A percentile compares a stretch with the other conserved stretches of the same genome.
Evolutionary conservation across 1,284 basidiomycete genomes (phyloP).

Genomic region (Grifola frondosa): DNA sequence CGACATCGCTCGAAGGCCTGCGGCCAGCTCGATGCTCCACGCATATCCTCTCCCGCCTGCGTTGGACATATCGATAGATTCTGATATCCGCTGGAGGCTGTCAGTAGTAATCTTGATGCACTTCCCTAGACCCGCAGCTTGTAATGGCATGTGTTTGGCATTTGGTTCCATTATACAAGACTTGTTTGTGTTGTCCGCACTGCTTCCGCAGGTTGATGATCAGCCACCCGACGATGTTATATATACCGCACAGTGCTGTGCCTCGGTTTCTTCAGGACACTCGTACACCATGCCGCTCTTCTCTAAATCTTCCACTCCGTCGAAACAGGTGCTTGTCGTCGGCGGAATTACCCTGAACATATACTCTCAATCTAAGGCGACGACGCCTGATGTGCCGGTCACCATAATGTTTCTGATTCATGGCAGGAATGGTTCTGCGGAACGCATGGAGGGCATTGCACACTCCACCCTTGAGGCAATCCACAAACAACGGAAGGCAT

Average conservation of each 20-base stretch:
- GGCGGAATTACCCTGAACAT: constrained; percentile 47
- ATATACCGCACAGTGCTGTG: background rate
- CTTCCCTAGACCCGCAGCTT: constrained; percentile 20
- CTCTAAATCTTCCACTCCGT: constrained; percentile 6
- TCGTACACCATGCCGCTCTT: background rate
- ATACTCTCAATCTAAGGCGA: constrained; percentile 32
- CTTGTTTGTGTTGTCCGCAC: background rate
- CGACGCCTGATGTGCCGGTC: constrained; percentile 33
- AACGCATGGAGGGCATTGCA: constrained; percentile 30
- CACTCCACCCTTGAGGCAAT: constrained; percentile 27
- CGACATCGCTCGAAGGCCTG: constrained; percentile 1
- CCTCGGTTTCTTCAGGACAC: background rate
- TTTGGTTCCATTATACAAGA: background rate
- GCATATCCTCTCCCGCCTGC: constrained; percentile 2
- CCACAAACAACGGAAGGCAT: constrained; percentile 24
- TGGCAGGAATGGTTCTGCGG: constrained; percentile 43
- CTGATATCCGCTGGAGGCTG: constrained; percentile 11
- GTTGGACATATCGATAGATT: constrained; percentile 16
- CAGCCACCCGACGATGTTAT: background rate
- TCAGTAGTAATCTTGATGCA: constrained; percentile 21
- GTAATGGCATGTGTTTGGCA: constrained; percentile 17
- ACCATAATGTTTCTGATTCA: constrained; percentile 63
- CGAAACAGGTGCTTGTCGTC: constrained; percentile 36
- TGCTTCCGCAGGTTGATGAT: background rate
- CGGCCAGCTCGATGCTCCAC: background rate